Percentiles rank a stretch among this genome's conserved stretches.
phyloP scores from a whole-genome alignment of 1,284 basidiomycete genomes.

The Cerioporus squamosus region DNA sequence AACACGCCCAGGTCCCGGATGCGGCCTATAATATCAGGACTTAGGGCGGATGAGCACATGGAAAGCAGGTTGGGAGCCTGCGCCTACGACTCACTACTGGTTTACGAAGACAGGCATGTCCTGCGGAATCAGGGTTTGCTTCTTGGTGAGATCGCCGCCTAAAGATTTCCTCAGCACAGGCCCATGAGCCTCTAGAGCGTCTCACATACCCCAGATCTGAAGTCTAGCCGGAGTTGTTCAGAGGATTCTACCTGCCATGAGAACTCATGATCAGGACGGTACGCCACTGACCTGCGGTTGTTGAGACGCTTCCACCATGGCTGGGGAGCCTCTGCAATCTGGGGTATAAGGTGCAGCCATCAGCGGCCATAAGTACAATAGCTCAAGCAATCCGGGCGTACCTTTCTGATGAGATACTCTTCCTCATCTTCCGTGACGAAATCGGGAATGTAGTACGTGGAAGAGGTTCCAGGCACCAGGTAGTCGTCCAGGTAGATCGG shows the following conservation, averaged over 20 bases:
- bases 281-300: conserved; percentile 66
- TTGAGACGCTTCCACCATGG: conserved; percentile 86
- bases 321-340: conserved; percentile 80
- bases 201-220: conserved; percentile 73
- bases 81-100: conserved; percentile 49
- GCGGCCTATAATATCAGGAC: conserved; percentile 78
- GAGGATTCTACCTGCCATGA: no score
- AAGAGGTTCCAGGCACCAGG: conserved; percentile 43
- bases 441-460: conserved; percentile 74
- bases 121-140: conserved; percentile 64
- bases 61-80: neutral
- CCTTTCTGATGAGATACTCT: conserved; percentile 76
- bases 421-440: conserved; percentile 86
- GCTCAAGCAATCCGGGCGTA: conserved; percentile 27
- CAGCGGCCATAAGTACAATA: neutral
- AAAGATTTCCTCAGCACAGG: neutral
- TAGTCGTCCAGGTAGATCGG: conserved; percentile 30
- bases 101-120: conserved; percentile 68
- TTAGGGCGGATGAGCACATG: conserved; percentile 39
- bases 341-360: neutral
- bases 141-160: conserved; percentile 73
- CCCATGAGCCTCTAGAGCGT: neutral
- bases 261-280: no score
- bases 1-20: conserved; percentile 69
- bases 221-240: conserved; percentile 46